Evolutionary conservation across 1,284 basidiomycete genomes (phyloP).

Genomic region (Abortiporus biennis): DNA sequence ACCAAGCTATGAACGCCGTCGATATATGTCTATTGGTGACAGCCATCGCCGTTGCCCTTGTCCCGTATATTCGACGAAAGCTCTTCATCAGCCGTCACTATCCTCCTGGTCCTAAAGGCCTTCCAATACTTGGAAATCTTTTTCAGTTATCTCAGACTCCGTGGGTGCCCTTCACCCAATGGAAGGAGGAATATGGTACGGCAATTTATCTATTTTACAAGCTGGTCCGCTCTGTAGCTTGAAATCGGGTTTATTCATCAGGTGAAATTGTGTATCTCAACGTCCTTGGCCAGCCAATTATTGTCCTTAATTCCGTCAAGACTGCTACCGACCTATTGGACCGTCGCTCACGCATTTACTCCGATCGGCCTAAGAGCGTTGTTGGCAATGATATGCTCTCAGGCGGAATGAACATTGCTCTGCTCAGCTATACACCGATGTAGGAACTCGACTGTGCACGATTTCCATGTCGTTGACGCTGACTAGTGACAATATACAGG

Average conservation of each 20-base stretch:
- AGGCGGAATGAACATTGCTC: conserved; percentile 10
- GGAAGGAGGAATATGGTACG: conserved; percentile 2
- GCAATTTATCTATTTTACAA: not conserved
- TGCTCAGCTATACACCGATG: conserved; percentile 10
- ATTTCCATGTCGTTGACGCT: not conserved
- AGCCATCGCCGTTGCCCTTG: no score
- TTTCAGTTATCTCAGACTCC: not conserved
- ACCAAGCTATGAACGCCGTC: no score
- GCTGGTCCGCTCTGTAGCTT: not conserved
- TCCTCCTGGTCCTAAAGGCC: conserved; percentile 5
- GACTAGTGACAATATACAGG: not conserved
- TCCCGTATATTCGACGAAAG: no score
- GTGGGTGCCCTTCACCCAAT: not conserved
- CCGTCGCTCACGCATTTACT: conserved; percentile 19
- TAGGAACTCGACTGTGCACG: not conserved
- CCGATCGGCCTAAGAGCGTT: conserved; percentile 17
- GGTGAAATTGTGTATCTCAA: conserved; percentile 13
- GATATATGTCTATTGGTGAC: no score
- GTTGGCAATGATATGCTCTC: conserved; percentile 12
- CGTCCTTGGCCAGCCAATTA: conserved; percentile 18
- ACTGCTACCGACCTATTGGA: conserved; percentile 21
- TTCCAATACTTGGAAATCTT: conserved; percentile 3
- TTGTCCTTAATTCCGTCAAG: conserved; percentile 21
- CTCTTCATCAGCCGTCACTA: no score
- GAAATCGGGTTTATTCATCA: no score